These are phyloP conservation scores for Fusarium floridanum DNA, from an alignment of 2,329 filamentous ascomycete genomes.

Conservation along the genomic window DNA sequence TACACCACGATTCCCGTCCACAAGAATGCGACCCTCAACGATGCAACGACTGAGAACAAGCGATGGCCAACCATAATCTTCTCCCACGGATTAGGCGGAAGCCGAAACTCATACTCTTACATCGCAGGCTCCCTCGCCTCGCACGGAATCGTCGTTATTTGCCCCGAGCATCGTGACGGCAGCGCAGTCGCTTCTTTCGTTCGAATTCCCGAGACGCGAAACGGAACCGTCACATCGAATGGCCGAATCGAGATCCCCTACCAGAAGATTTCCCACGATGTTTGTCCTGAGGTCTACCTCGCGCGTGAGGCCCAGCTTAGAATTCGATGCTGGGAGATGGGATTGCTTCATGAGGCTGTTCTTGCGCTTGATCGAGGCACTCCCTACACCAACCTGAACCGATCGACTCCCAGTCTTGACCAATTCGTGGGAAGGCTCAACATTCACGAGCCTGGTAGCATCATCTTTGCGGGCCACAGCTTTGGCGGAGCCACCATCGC, in stretches of 20 bases:
- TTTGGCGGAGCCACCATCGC: conserved; percentile 82
- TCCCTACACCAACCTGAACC: conserved; percentile 65
- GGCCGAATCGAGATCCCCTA: conserved; percentile 60
- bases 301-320: conserved; percentile 78
- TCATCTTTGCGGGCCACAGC: conserved; percentile 83
- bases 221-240: conserved; percentile 44
- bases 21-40: conserved; percentile 76
- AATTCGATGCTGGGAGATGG: conserved; percentile 84
- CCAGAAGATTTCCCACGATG: conserved; percentile 70
- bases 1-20: conserved; percentile 79
- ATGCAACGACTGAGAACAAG: conserved; percentile 59
- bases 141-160: conserved; percentile 84
- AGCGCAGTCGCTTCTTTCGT: conserved; percentile 82
- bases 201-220: conserved; percentile 67
- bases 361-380: conserved; percentile 73
- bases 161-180: conserved; percentile 86
- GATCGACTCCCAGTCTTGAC: conserved; percentile 62
- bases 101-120: conserved; percentile 87
- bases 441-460: conserved; percentile 77
- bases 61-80: conserved; percentile 88
- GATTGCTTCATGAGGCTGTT: conserved; percentile 76
- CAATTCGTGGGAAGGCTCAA: conserved; percentile 74
- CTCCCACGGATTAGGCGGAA: conserved; percentile 86
- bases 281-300: conserved; percentile 74
- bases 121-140: conserved; percentile 83